phyloP scores from a whole-genome alignment of 495 filamentous ascomycete species.

The Bathelium albidoporum region DNA sequence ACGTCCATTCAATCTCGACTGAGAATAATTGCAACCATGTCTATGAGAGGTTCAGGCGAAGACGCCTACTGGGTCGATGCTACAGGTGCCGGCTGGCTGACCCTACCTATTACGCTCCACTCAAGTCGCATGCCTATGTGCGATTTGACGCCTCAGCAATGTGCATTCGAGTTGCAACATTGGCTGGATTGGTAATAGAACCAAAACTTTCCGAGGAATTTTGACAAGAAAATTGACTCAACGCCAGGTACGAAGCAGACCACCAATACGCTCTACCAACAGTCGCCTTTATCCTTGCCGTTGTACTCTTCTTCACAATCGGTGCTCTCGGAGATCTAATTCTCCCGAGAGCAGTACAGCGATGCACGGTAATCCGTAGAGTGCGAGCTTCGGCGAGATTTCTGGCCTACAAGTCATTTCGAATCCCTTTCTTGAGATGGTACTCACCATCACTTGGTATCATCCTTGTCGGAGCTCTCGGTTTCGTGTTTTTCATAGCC shows the following conservation, averaged over 20 bases:
- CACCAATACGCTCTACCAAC: constrained; percentile 41
- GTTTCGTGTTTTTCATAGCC: constrained; percentile 39
- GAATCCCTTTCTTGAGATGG: constrained; percentile 29
- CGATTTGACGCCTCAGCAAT: neutral
- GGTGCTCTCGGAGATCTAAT: constrained; percentile 16
- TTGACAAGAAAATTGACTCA: neutral
- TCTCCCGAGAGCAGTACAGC: neutral
- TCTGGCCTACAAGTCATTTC: constrained; percentile 35
- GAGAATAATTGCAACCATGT: neutral
- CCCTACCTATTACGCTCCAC: neutral
- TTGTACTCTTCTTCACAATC: constrained; percentile 38
- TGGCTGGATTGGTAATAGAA: neutral
- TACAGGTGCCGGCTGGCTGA: neutral
- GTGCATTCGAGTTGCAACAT: neutral
- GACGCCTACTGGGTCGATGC: neutral
- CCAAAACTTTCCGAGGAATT: neutral
- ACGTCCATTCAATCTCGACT: neutral
- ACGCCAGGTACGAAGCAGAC: constrained; percentile 41
- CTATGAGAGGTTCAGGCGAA: neutral
- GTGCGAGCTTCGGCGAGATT: constrained; percentile 16
- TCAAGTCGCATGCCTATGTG: neutral
- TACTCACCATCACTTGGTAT: constrained; percentile 38
- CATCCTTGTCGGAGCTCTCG: constrained; percentile 31
- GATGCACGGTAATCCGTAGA: neutral
- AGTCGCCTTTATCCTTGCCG: constrained; percentile 40